Percentiles rank a stretch among this genome's conserved stretches.
Conservation (phyloP, 2,329 filamentous ascomycete species). For the Calonectria henricotiae region DNA sequence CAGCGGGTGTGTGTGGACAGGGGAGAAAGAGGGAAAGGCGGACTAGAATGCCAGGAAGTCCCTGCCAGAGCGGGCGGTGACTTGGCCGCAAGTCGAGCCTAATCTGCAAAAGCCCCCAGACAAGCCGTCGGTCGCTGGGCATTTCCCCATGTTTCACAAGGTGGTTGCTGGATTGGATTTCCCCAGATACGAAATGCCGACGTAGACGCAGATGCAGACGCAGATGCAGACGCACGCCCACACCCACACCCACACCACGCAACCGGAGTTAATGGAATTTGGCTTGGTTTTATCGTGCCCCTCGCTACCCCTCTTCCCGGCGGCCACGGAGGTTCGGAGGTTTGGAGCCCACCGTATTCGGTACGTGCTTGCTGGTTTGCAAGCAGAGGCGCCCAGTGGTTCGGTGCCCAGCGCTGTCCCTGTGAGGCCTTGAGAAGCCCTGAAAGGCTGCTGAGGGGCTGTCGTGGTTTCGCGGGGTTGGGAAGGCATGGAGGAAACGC, state of each 20-base stretch:
- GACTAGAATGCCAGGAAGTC: constrained; percentile 29
- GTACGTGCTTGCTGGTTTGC: constrained; percentile 22
- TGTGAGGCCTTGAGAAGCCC: not conserved
- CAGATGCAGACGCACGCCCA: not conserved
- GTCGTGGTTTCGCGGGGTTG: constrained; percentile 23
- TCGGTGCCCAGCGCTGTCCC: not conserved
- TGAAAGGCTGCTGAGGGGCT: not conserved
- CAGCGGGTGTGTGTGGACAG: not conserved
- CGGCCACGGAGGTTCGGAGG: constrained; percentile 32
- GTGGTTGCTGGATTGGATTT: not conserved
- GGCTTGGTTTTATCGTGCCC: not conserved
- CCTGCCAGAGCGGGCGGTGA: constrained; percentile 12
- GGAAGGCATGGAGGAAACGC: constrained; percentile 1
- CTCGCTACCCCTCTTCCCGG: not conserved
- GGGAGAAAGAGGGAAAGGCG: not conserved
- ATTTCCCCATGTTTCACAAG: constrained; percentile 18
- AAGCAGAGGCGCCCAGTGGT: constrained; percentile 7
- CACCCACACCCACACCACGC: not conserved
- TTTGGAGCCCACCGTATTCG: constrained; percentile 24
- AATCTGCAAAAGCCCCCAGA: constrained; percentile 15
- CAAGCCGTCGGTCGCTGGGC: not conserved
- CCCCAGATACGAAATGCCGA: not conserved
- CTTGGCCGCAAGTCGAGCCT: constrained; percentile 8
- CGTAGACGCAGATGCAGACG: not conserved
- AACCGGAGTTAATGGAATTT: constrained; percentile 30